These are phyloP conservation scores for Patellaria atrata DNA, from an alignment of 495 filamentous ascomycete genomes.

Conservation along the genomic window DNA sequence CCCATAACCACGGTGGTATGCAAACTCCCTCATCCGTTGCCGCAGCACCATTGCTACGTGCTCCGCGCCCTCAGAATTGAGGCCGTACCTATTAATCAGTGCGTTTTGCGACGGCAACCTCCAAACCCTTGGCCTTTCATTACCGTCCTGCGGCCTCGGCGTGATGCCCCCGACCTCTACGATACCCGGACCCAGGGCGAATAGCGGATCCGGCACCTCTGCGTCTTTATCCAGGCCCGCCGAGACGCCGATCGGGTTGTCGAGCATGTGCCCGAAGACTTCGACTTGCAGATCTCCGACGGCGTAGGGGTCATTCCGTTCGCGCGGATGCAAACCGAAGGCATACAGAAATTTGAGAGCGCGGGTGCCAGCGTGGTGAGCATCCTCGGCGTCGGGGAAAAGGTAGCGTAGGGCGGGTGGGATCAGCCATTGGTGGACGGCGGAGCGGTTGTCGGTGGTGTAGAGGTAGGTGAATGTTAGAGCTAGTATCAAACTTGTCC, in stretches of 20 bases:
- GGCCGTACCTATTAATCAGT: slow-evolving; percentile 88
- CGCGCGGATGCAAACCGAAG: slow-evolving; percentile 53
- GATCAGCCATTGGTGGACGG: slow-evolving; percentile 66
- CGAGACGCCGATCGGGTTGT: slow-evolving; percentile 81
- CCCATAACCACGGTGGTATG: slow-evolving; percentile 51
- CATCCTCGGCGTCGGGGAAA: slow-evolving; percentile 77
- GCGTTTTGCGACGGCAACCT: slow-evolving; percentile 65
- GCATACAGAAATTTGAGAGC: slow-evolving; percentile 49
- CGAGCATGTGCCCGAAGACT: slow-evolving; percentile 64
- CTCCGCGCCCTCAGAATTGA: slow-evolving; percentile 83
- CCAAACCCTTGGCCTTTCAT: slow-evolving; percentile 77
- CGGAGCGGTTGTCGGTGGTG: slow-evolving; percentile 78
- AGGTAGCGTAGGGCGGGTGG: slow-evolving; percentile 57
- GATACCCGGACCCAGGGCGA: slow-evolving; percentile 64
- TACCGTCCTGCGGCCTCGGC: slow-evolving; percentile 70
- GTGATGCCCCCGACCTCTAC: slow-evolving; percentile 90
- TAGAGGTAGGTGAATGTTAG: slow-evolving; percentile 53
- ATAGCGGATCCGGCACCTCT: slow-evolving; percentile 67
- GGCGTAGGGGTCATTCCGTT: slow-evolving; percentile 44
- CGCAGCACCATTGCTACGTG: slow-evolving; percentile 67
- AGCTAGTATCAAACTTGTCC: slow-evolving; percentile 39
- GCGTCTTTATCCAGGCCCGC: slow-evolving; percentile 91
- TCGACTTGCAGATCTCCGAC: slow-evolving; percentile 39
- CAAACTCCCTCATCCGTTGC: slow-evolving; percentile 62
- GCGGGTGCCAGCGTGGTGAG: slow-evolving; percentile 63